Base-by-base conservation (phyloP, 169 alveolate species). In the Plasmodium sp. region DNA sequence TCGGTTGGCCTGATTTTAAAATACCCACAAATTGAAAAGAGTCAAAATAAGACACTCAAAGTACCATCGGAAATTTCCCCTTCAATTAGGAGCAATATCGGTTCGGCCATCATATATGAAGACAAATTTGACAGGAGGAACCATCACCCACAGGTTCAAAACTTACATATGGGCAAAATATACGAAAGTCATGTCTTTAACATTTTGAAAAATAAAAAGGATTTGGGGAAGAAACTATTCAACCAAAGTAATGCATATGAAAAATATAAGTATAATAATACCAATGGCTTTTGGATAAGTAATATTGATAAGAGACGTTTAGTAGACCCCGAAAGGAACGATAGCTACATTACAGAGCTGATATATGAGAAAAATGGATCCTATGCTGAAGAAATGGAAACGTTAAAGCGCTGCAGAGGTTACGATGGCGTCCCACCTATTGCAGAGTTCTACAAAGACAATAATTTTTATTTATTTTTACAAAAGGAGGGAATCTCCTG, bases 211-310 rank as follows among this genome's bases (percentile, higher is more conserved):
- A 92, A 92, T 92, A 92, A 92, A 82, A 92, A 92, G 33, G 74
- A 81, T 31, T 72, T 92, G 34, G 92, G 95, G 33, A 92, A 82
- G 43, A 82, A 81, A 71, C 18, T 92, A 81, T 92, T 82, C 79
- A 18, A 74, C 16, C 56, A 45, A 62, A 72, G 92, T 82, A 83
- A 71, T 79, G 82, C 56, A 82, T 92, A 45, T 92, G 75, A 82
- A 92, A 92, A 81, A 83, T 81, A 81, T 72, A 92, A 92, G 18
- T 92, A 92, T 58, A 72, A 92, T 51, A 92, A 92, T 54, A 36
- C 39, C 3, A 51, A 81, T 45, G 95, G 95, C 1, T 92, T 92
- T 39, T 92, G 95, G 95, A 92, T 92, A 33, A 92, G 95, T 83
- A 92, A 92, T 43, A 67, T 82, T 74, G 92, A 92, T 45, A 92